Percentiles rank a stretch among this genome's conserved stretches.
Conservation (phyloP, 2,329 filamentous ascomycete genomes). For the Zelopaecilomyces penicillatus region DNA sequence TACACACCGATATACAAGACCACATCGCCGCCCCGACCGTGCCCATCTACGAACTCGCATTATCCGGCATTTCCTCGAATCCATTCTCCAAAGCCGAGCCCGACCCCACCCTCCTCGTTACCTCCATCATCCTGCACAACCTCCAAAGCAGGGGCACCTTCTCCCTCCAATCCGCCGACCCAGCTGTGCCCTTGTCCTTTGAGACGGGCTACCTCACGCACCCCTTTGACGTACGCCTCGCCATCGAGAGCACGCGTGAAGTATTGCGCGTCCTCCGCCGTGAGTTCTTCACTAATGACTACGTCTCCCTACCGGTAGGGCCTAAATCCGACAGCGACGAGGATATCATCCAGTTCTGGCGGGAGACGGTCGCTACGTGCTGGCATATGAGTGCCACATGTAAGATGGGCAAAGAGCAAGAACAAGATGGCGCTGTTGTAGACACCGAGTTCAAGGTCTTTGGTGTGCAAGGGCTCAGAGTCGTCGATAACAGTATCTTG, state of each 20-base stretch:
- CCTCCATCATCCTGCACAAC: constrained; percentile 24
- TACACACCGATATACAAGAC: constrained; percentile 34
- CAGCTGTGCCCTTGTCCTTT: constrained; percentile 40
- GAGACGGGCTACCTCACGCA: constrained; percentile 45
- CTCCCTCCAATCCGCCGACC: constrained; percentile 43
- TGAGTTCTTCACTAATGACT: constrained; percentile 37
- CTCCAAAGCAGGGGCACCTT: constrained; percentile 44
- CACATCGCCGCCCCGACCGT: constrained; percentile 41
- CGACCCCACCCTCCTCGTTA: background rate
- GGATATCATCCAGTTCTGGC: constrained; percentile 41
- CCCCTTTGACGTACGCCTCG: constrained; percentile 44
- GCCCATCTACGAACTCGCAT: constrained; percentile 48
- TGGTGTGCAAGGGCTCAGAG: constrained; percentile 38
- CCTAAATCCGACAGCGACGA: constrained; percentile 43
- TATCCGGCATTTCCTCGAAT: constrained; percentile 38
- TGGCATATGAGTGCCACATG: constrained; percentile 51
- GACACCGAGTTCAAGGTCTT: constrained; percentile 40
- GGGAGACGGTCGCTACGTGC: constrained; percentile 33
- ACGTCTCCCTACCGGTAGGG: constrained; percentile 29
- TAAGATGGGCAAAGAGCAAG: constrained; percentile 42
- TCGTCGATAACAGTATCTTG: constrained; percentile 44
- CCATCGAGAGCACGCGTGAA: constrained; percentile 41
- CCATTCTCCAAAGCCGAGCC: constrained; percentile 20
- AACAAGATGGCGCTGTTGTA: constrained; percentile 36
- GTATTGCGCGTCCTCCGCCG: constrained; percentile 29